Evolutionary conservation across 495 filamentous ascomycete species (phyloP).

Genomic region (Xylaria intraflava): DNA sequence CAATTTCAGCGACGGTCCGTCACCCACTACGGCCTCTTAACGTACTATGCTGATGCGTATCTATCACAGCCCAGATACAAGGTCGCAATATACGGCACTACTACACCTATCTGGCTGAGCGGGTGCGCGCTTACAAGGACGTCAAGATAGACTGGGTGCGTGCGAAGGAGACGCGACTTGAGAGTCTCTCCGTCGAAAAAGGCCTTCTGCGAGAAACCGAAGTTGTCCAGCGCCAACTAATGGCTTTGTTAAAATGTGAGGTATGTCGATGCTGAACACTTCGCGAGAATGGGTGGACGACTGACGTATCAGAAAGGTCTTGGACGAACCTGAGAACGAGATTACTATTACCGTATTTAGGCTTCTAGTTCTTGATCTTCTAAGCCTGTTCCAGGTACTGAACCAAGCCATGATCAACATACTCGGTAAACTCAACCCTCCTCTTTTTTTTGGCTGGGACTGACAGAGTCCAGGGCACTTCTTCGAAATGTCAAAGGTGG

Average conservation of each 20-base stretch:
- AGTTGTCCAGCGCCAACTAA: conserved; percentile 82
- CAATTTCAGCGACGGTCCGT: conserved; percentile 85
- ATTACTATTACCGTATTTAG: conserved; percentile 96
- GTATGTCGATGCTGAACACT: conserved; percentile 42
- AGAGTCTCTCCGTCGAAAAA: conserved; percentile 84
- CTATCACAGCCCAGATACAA: conserved; percentile 73
- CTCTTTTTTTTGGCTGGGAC: conserved; percentile 6
- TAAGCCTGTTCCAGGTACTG: conserved; percentile 88
- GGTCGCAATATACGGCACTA: conserved; percentile 93
- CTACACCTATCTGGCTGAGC: conserved; percentile 73
- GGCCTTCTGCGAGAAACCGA: conserved; percentile 90
- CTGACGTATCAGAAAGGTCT: conserved; percentile 47
- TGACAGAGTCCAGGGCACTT: conserved; percentile 65
- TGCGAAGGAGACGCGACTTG: conserved; percentile 71
- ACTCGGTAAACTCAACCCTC: conserved; percentile 54
- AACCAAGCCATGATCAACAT: conserved; percentile 99
- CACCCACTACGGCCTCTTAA: neutral
- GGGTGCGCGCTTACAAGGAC: conserved; percentile 73
- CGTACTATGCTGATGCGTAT: conserved; percentile 18
- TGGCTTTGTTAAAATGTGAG: conserved; percentile 80
- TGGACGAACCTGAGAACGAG: conserved; percentile 92
- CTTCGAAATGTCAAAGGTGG: conserved; percentile 93
- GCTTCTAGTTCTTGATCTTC: conserved; percentile 80
- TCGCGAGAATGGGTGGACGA: neutral
- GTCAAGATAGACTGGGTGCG: conserved; percentile 88